These are phyloP conservation scores for Meira nashicola DNA, from an alignment of 1,284 basidiomycete species.

Conservation along the genomic window DNA sequence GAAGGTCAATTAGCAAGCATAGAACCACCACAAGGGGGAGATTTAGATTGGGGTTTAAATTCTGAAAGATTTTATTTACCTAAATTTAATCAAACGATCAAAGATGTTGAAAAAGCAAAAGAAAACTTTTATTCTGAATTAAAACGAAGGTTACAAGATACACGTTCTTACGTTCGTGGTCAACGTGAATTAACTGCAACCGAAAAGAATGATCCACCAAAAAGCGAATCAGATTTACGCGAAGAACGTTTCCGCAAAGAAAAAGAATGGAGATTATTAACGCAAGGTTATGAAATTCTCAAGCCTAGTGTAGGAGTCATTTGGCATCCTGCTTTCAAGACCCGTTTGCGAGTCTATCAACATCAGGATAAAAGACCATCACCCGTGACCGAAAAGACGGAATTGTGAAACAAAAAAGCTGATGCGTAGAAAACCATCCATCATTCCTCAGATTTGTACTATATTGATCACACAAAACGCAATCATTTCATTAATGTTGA, in stretches of 20 bases:
- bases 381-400: no score
- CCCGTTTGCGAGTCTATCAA: slow-evolving; percentile 61
- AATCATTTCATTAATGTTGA: no score
- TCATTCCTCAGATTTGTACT: no score
- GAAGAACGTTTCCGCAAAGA: slow-evolving; percentile 63
- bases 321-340: slow-evolving; percentile 73
- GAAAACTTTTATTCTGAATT: slow-evolving; percentile 74
- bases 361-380: neutral
- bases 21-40: slow-evolving; percentile 54
- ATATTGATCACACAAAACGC: no score
- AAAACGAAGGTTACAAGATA: slow-evolving; percentile 65
- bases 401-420: no score
- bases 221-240: slow-evolving; percentile 78
- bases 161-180: slow-evolving; percentile 71
- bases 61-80: slow-evolving; percentile 69
- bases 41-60: slow-evolving; percentile 70
- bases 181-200: slow-evolving; percentile 78
- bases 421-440: no score
- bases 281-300: slow-evolving; percentile 72
- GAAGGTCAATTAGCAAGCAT: slow-evolving; percentile 9
- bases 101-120: slow-evolving; percentile 66
- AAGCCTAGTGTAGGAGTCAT: slow-evolving; percentile 62
- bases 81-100: slow-evolving; percentile 61
- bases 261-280: slow-evolving; percentile 70
- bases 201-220: slow-evolving; percentile 73